Base-by-base conservation (phyloP, 2,329 filamentous ascomycete species). In the Fusarium kyushuense region DNA sequence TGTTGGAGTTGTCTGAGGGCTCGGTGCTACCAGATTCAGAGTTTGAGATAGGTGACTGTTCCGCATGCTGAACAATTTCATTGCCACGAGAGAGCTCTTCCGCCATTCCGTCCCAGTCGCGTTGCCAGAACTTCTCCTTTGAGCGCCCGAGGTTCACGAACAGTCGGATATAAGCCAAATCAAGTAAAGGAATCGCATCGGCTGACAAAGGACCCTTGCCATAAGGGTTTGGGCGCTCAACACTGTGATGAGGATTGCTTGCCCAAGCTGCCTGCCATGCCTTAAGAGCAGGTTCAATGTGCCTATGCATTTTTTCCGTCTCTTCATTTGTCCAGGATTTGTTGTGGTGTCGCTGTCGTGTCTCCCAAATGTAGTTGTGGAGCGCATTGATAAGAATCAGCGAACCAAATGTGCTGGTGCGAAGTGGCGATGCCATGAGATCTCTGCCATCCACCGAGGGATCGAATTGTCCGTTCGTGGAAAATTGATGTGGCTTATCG, bases 341-440 rank as follows among this genome's bases (percentile, higher is more conserved):
- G 72, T 92, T 94, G 72, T 94, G 90, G 72, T 97, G 94, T 53
- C 94, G 86, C 79, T 97, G 94, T 25, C 95, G 87, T 0, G 94
- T 97, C 79, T 98, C 95, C 96, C 96, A 98, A 43, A 98, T 97
- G 78, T 97, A 97, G 72, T 97, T 97, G 80, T 98, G 96, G 25
- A 98, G 84, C 5, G 96, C 94, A 76, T 97, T 95, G 76, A 98
- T 97, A 66, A 99, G 82, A 8, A 97, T 87, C 30, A 97, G 84
- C 76, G 94, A 97, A 11, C 95, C 96, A 77, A 97, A 97, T 0
- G 94, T 94, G 79, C 95, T 97, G 1, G 94, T 93, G 69, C 87
- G 89, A 47, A 96, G 83, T 33, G 93, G 89, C 54, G 84, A 89
- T 67, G 86, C 83, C 2, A 86, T 80, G 2, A 85, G 74, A 11